Percentiles rank a stretch among this genome's conserved stretches.
Evolutionary conservation across 805 yeast species (phyloP).

Genomic region (Nakazawaea anatomiae): DNA sequence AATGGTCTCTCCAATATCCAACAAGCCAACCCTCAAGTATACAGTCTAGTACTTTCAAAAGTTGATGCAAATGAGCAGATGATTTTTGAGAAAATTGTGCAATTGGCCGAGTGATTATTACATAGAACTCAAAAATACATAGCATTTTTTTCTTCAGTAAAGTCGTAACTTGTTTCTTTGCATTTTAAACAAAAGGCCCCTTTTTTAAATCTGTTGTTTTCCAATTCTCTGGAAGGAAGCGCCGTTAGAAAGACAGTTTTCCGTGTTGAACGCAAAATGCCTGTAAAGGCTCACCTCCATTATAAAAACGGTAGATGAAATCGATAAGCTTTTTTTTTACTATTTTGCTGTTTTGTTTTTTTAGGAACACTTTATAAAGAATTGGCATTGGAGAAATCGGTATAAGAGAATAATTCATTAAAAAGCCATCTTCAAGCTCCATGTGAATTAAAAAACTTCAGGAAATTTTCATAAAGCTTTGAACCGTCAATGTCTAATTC

Average conservation of each 20-base stretch:
- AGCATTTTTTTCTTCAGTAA: background rate
- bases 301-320: background rate
- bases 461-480: background rate
- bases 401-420: background rate
- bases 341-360: background rate
- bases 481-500: constrained; percentile 3
- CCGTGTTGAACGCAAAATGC: too few relatives aligned
- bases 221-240: too few relatives aligned
- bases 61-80: constrained; percentile 5
- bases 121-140: background rate
- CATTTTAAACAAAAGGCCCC: too few relatives aligned
- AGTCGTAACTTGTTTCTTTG: too few relatives aligned
- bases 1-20: constrained; percentile 45
- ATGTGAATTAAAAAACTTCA: background rate
- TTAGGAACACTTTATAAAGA: background rate
- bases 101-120: background rate
- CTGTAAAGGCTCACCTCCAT: too few relatives aligned
- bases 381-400: constrained; percentile 4
- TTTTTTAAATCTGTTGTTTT: too few relatives aligned
- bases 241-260: too few relatives aligned
- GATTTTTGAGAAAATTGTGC: constrained; percentile 7
- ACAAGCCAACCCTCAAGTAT: constrained; percentile 27
- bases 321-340: background rate
- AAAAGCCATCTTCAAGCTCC: background rate
- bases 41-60: constrained; percentile 5